A percentile compares a stretch with the other conserved stretches of the same genome.
Conservation (phyloP, 1,284 basidiomycete genomes). For the Puccinia coronata region DNA sequence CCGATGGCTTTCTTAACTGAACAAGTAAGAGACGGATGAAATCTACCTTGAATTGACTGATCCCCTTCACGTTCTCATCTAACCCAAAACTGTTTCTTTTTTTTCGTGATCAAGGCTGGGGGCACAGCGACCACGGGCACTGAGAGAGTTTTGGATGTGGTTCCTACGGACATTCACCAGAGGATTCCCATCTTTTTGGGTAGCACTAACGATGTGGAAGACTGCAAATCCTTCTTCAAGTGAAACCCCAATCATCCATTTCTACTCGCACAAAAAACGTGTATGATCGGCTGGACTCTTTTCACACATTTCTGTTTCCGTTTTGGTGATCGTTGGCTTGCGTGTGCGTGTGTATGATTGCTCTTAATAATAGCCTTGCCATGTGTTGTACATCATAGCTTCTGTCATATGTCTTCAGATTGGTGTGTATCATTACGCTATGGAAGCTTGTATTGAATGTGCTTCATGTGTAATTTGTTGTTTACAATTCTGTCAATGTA, state of each 20-base stretch:
- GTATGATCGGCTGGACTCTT: no score
- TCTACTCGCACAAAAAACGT: not conserved
- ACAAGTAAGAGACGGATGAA: conserved; percentile 67
- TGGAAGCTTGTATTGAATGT: not conserved
- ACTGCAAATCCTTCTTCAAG: conserved; percentile 80
- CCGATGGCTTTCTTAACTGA: conserved; percentile 98
- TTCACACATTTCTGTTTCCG: no score
- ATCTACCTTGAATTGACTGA: no score
- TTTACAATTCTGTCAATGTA: not conserved
- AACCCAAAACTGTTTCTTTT: not conserved
- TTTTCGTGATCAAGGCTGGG: conserved; percentile 70
- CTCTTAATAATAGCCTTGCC: no score
- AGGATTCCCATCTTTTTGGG: conserved; percentile 93
- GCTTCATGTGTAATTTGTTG: no score
- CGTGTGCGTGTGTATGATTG: no score
- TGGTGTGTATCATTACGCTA: not conserved
- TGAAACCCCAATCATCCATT: not conserved
- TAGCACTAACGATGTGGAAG: conserved; percentile 88
- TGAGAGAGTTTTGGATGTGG: conserved; percentile 85
- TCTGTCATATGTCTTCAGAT: not conserved
- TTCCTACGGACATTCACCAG: conserved; percentile 86
- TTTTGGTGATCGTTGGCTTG: not conserved
- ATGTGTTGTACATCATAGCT: not conserved
- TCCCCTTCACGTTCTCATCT: no score
- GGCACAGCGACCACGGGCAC: conserved; percentile 93